Percentiles rank a stretch among this genome's conserved stretches.
Conservation (phyloP, 169 alveolate genomes). For the Plasmodium vinckei region DNA sequence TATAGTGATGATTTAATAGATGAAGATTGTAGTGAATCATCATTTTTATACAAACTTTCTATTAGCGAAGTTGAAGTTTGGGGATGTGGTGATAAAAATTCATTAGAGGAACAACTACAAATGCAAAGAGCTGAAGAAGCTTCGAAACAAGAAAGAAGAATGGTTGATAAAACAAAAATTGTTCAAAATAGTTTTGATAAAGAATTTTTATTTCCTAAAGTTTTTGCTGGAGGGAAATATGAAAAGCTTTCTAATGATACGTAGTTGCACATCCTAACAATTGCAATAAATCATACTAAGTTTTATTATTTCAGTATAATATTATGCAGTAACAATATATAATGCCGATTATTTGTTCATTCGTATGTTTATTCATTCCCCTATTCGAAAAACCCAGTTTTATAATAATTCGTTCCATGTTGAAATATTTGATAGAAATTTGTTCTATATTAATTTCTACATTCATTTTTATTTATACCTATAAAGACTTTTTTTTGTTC, state of each 20-base stretch:
- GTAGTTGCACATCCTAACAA: not conserved
- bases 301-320: too few relatives aligned
- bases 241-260: conserved; percentile 27
- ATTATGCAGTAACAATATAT: too few relatives aligned
- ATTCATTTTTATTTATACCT: too few relatives aligned
- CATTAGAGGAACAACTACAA: conserved; percentile 42
- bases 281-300: too few relatives aligned
- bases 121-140: conserved; percentile 58
- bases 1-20: conserved; percentile 19
- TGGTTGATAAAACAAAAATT: conserved; percentile 64
- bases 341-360: too few relatives aligned
- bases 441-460: too few relatives aligned
- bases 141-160: conserved; percentile 63
- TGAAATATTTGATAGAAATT: too few relatives aligned
- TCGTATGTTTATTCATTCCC: too few relatives aligned
- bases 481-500: too few relatives aligned
- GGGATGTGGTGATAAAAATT: conserved; percentile 74
- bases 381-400: too few relatives aligned
- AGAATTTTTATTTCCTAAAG: conserved; percentile 66
- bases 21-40: conserved; percentile 14
- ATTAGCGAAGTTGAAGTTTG: conserved; percentile 73
- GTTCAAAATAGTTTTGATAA: conserved; percentile 76
- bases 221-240: conserved; percentile 54
- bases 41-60: conserved; percentile 51
- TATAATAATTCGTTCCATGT: too few relatives aligned